Conservation (phyloP, 1,139 yeast genomes). For the Yueomyces sp. region DNA sequence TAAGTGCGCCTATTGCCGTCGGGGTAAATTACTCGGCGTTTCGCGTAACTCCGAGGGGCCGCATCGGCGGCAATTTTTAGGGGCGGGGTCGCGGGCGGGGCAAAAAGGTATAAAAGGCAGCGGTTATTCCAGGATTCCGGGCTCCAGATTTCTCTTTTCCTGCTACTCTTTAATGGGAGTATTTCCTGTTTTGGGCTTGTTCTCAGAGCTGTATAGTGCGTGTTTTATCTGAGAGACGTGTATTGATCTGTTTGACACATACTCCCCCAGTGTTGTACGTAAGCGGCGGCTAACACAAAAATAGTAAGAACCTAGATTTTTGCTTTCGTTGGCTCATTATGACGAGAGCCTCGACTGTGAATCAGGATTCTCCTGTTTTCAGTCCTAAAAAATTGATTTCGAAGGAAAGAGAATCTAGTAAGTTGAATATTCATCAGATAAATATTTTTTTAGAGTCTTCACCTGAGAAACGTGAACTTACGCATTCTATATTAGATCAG, state of each 20-base stretch:
- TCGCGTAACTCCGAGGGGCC: background rate
- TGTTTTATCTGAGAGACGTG: background rate
- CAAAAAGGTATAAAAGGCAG: too few relatives aligned
- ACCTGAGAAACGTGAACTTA: slow-evolving; percentile 36
- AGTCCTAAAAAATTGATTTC: slow-evolving; percentile 24
- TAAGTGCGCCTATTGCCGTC: background rate
- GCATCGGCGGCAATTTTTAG: too few relatives aligned
- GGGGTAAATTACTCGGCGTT: background rate
- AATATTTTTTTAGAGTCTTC: slow-evolving; percentile 46
- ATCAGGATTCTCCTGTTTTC: slow-evolving; percentile 12
- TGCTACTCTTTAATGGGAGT: too few relatives aligned
- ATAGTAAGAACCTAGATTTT: background rate
- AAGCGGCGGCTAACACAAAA: too few relatives aligned
- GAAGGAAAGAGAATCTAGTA: slow-evolving; percentile 37
- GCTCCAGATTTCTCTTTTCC: too few relatives aligned
- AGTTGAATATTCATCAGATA: slow-evolving; percentile 35
- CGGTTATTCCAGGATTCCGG: too few relatives aligned
- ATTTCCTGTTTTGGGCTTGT: too few relatives aligned
- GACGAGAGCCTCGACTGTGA: slow-evolving; percentile 19
- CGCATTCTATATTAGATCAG: slow-evolving; percentile 32
- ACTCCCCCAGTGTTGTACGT: too few relatives aligned
- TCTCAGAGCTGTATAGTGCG: too few relatives aligned
- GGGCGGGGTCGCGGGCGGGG: too few relatives aligned
- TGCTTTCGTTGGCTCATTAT: slow-evolving; percentile 4
- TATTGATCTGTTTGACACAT: background rate